Conservation (phyloP, 306 rosid genomes). For the Medicago lupulina region DNA sequence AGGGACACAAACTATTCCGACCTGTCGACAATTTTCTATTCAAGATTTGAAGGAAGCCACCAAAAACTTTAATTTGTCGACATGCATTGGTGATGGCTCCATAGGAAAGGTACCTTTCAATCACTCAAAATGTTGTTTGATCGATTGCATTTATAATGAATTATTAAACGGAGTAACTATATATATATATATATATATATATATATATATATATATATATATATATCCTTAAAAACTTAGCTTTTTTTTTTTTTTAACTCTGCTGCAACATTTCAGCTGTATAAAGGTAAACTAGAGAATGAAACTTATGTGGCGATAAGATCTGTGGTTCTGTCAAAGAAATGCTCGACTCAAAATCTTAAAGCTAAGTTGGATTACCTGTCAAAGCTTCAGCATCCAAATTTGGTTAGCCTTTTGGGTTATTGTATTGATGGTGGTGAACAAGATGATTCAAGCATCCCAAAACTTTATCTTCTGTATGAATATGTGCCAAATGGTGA, state of each 20-base stretch:
- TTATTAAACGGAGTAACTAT: no score
- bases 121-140: neutral
- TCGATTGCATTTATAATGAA: no score
- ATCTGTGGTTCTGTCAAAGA: constrained; percentile 61
- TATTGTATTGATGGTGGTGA: constrained; percentile 66
- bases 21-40: constrained; percentile 59
- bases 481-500: constrained; percentile 72
- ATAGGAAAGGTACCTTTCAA: constrained; percentile 72
- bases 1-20: constrained; percentile 63
- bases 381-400: constrained; percentile 88
- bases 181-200: no score
- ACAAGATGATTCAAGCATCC: constrained; percentile 60
- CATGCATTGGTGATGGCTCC: constrained; percentile 82
- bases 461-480: constrained; percentile 67
- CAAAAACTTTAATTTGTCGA: constrained; percentile 57
- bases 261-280: constrained; percentile 51
- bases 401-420: constrained; percentile 85
- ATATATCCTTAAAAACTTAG: no score
- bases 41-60: constrained; percentile 84
- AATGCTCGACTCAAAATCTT: constrained; percentile 67
- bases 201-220: no score
- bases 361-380: constrained; percentile 76
- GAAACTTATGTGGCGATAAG: constrained; percentile 68
- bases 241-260: no score
- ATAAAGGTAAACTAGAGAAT: constrained; percentile 75